These are phyloP conservation scores for Jatropha podagrica DNA, from an alignment of 441 rosid genomes.

Conservation along the genomic window DNA sequence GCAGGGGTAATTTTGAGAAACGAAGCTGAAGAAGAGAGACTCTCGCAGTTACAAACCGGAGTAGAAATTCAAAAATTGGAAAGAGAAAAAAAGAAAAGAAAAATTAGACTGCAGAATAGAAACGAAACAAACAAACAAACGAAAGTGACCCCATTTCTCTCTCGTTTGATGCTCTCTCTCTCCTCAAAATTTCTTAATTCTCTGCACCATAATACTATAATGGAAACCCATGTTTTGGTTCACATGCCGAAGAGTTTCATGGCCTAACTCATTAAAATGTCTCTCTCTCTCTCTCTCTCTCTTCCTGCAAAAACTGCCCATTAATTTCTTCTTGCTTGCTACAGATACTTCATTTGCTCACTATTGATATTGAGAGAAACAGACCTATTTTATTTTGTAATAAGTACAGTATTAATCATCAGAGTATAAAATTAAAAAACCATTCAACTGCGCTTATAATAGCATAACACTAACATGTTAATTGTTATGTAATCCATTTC, in stretches of 20 bases:
- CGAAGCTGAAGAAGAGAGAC: neutral
- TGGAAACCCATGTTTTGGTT: constrained; percentile 15
- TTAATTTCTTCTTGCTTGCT: neutral
- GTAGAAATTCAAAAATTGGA: neutral
- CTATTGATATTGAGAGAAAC: neutral
- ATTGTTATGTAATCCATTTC: neutral
- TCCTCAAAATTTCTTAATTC: neutral
- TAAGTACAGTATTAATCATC: neutral
- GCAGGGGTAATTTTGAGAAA: constrained; percentile 7
- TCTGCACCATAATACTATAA: constrained; percentile 13
- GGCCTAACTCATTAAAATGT: neutral
- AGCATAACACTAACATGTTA: neutral
- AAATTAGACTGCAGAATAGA: neutral
- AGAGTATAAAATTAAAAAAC: neutral
- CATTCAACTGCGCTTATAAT: neutral
- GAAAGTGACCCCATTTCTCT: constrained; percentile 9
- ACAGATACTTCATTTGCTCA: neutral
- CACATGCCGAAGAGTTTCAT: constrained; percentile 1
- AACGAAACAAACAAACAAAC: constrained; percentile 1
- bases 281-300: neutral
- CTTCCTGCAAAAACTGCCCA: constrained; percentile 1
- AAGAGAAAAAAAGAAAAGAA: neutral
- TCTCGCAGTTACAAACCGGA: neutral
- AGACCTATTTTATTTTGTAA: neutral
- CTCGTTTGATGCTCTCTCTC: constrained; percentile 9